Evolutionary conservation across 148 eudicot species (phyloP).

Genomic region (Talinum fruticosum): DNA sequence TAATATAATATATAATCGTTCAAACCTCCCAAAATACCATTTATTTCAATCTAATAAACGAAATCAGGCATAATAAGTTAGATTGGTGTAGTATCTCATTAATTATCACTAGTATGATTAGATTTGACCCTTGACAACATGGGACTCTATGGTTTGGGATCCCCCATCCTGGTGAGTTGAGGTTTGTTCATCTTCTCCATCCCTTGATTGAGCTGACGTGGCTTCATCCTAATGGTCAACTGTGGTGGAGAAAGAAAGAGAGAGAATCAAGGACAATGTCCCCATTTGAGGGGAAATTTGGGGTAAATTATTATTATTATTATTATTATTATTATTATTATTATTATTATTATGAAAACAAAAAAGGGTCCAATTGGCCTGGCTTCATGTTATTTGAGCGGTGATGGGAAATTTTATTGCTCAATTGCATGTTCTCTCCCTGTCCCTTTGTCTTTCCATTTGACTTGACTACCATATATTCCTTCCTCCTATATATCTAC

Average conservation of each 20-base stretch:
- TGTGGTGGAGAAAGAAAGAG: too few relatives aligned
- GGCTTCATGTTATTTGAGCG: constrained; percentile 3
- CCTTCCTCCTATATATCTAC: neutral
- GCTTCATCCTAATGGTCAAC: neutral
- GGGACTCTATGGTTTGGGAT: neutral
- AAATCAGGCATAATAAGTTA: too few relatives aligned
- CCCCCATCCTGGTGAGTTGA: neutral
- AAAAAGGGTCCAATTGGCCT: neutral
- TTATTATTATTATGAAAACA: too few relatives aligned
- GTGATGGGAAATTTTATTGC: neutral
- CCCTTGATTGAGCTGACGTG: neutral
- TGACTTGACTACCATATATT: neutral
- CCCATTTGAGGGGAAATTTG: neutral
- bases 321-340: too few relatives aligned
- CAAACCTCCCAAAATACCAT: too few relatives aligned
- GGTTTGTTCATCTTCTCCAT: neutral
- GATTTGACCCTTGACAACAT: too few relatives aligned
- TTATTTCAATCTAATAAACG: too few relatives aligned
- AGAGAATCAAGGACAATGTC: neutral
- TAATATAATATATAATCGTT: too few relatives aligned
- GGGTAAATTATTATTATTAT: neutral
- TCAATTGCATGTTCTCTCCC: neutral
- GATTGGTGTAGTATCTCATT: neutral
- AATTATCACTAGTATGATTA: too few relatives aligned
- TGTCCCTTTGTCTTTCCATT: neutral